Evolutionary conservation across 1,284 basidiomycete genomes (phyloP).

Genomic region (Melanopsichium pennsylvanicum): DNA sequence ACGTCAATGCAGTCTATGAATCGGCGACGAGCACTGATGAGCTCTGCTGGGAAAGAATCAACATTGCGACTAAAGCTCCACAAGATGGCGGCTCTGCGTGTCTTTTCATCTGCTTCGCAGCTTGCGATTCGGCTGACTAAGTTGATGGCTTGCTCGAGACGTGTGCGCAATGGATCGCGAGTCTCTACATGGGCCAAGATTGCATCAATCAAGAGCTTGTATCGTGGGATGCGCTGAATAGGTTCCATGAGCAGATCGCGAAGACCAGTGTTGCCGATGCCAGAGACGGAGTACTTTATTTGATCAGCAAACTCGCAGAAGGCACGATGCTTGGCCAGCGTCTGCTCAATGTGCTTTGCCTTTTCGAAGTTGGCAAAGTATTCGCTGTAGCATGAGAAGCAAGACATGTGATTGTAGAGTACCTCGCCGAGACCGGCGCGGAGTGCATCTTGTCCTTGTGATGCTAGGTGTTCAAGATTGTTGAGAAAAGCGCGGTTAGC

Average conservation of each 20-base stretch:
- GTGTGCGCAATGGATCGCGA: slow-evolving; percentile 68
- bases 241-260: slow-evolving; percentile 97
- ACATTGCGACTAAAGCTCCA: slow-evolving; percentile 85
- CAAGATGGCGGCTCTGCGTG: slow-evolving; percentile 85
- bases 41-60: slow-evolving; percentile 81
- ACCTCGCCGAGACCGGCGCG: slow-evolving; percentile 81
- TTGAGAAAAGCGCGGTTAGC: slow-evolving; percentile 85
- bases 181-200: slow-evolving; percentile 53
- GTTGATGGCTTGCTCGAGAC: slow-evolving; percentile 82
- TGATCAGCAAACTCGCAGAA: slow-evolving; percentile 78
- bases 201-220: slow-evolving; percentile 87
- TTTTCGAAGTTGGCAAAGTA: slow-evolving; percentile 93
- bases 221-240: slow-evolving; percentile 97
- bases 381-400: slow-evolving; percentile 85
- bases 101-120: slow-evolving; percentile 91
- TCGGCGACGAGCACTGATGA: slow-evolving; percentile 74
- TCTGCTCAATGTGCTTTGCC: slow-evolving; percentile 86
- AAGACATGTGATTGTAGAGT: slow-evolving; percentile 71
- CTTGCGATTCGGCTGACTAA: slow-evolving; percentile 88
- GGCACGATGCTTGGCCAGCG: slow-evolving; percentile 78
- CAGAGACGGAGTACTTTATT: slow-evolving; percentile 85
- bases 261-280: slow-evolving; percentile 77
- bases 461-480: slow-evolving; percentile 75
- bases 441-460: slow-evolving; percentile 70
- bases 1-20: slow-evolving; percentile 95